These are phyloP conservation scores for Gossypium herbaceum DNA, from an alignment of 345 rosid genomes.

Conservation along the genomic window DNA sequence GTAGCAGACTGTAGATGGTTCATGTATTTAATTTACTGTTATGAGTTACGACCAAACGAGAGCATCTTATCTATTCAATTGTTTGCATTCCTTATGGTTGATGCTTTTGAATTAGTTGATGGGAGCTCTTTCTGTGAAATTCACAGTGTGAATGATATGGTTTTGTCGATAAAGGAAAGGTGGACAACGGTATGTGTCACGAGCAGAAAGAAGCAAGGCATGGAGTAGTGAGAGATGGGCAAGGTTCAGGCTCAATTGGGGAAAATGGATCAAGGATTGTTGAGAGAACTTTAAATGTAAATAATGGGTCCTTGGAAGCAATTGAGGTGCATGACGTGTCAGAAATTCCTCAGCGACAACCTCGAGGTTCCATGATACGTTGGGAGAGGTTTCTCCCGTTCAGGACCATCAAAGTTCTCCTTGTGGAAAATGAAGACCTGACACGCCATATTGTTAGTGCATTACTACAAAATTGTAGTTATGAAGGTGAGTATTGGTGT, in stretches of 20 bases:
- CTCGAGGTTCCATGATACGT: constrained; percentile 35
- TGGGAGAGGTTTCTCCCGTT: constrained; percentile 83
- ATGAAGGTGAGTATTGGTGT: constrained; percentile 49
- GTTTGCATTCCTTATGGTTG: constrained; percentile 23
- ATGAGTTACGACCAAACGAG: neutral
- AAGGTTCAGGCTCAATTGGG: constrained; percentile 40
- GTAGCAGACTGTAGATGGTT: neutral
- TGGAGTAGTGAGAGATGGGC: constrained; percentile 36
- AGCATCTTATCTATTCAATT: constrained; percentile 13
- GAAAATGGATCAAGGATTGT: constrained; percentile 44
- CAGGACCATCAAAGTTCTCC: constrained; percentile 69
- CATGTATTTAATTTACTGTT: neutral
- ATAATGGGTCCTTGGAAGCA: constrained; percentile 23
- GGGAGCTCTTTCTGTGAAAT: constrained; percentile 26
- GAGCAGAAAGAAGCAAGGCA: constrained; percentile 39
- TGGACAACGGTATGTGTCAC: constrained; percentile 32
- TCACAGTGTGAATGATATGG: constrained; percentile 4
- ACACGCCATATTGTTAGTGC: constrained; percentile 75
- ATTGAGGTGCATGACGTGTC: constrained; percentile 25
- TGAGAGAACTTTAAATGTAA: constrained; percentile 27
- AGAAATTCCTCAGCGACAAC: constrained; percentile 42
- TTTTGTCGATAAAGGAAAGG: constrained; percentile 6
- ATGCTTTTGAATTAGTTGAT: constrained; percentile 37
- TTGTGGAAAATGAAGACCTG: constrained; percentile 74
- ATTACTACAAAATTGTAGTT: constrained; percentile 73